Conservation (phyloP, 1,139 yeast genomes). For the Yamadazyma diospyri region DNA sequence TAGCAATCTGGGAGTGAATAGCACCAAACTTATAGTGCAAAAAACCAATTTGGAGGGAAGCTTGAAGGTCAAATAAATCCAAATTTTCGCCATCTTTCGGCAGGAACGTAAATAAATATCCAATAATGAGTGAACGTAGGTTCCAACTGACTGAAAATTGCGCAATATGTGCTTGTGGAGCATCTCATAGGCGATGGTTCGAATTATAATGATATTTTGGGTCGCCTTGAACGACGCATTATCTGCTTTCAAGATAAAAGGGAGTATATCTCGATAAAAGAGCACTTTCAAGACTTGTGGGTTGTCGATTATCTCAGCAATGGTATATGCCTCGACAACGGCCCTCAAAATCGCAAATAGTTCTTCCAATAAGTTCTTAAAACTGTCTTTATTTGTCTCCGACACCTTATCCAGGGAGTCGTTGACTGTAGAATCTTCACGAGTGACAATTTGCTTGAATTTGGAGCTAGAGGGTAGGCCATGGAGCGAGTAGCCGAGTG, state of each 20-base stretch:
- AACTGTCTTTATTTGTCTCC: background rate
- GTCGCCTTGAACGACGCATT: constrained; percentile 2
- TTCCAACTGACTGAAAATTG: constrained; percentile 1
- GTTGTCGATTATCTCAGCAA: constrained; percentile 1
- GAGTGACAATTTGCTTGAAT: constrained; percentile 8
- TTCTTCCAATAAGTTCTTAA: constrained; percentile 1
- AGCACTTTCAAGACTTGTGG: constrained; percentile 1
- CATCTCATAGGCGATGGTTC: constrained; percentile 1
- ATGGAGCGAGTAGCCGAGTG: constrained; percentile 15
- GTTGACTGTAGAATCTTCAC: background rate
- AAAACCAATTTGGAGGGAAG: constrained; percentile 2
- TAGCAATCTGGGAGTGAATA: constrained; percentile 5
- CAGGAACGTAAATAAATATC: constrained; percentile 2
- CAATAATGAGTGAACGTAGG: background rate
- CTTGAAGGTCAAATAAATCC: background rate
- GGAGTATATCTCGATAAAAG: constrained; percentile 1
- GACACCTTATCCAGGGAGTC: constrained; percentile 5
- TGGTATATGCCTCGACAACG: background rate
- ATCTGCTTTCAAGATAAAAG: constrained; percentile 5
- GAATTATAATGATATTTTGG: background rate
- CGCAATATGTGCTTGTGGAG: constrained; percentile 2
- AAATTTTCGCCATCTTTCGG: constrained; percentile 1
- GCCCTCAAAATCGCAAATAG: background rate
- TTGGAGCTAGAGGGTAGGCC: constrained; percentile 18
- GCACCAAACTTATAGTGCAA: background rate